Evolutionary conservation across 1,284 basidiomycete species (phyloP).

Genomic region (Sporisorium reilianum): DNA sequence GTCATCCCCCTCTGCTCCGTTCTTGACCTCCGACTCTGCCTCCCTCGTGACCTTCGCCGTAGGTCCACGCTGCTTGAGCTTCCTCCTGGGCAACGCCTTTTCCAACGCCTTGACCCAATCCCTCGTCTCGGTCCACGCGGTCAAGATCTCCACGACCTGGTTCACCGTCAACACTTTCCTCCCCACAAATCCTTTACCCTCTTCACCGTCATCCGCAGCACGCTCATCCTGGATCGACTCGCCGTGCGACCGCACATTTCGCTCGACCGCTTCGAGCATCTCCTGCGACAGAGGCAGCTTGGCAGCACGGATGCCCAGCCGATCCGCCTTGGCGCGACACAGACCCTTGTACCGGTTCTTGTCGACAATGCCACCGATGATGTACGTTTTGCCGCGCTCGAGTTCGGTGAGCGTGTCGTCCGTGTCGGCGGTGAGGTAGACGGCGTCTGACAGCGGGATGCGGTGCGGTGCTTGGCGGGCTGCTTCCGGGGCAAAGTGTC

Average conservation of each 20-base stretch:
- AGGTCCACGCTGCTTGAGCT: conserved; percentile 32
- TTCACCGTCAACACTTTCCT: conserved; percentile 97
- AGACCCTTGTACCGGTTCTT: conserved; percentile 92
- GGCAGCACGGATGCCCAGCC: conserved; percentile 82
- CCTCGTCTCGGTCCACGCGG: conserved; percentile 78
- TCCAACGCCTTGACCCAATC: conserved; percentile 71
- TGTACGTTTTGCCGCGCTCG: conserved; percentile 85
- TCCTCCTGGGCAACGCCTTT: conserved; percentile 36
- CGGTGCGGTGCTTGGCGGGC: conserved; percentile 23
- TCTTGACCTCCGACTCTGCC: background rate
- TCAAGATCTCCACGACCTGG: conserved; percentile 90
- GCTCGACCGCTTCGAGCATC: conserved; percentile 73
- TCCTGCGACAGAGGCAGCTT: conserved; percentile 82
- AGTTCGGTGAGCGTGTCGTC: conserved; percentile 84
- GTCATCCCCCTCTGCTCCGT: background rate
- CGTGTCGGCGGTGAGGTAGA: conserved; percentile 96
- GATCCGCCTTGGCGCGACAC: conserved; percentile 86
- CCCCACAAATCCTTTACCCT: conserved; percentile 30
- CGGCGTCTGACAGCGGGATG: conserved; percentile 71
- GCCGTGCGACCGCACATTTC: conserved; percentile 24
- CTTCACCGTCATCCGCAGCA: conserved; percentile 7
- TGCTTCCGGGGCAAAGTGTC: conserved; percentile 15
- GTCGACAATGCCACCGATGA: conserved; percentile 96
- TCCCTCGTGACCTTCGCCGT: conserved; percentile 6
- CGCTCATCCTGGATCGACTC: conserved; percentile 30